These are phyloP conservation scores for Gaultheria prostrata DNA, from an alignment of 148 eudicot species.

Conservation along the genomic window DNA sequence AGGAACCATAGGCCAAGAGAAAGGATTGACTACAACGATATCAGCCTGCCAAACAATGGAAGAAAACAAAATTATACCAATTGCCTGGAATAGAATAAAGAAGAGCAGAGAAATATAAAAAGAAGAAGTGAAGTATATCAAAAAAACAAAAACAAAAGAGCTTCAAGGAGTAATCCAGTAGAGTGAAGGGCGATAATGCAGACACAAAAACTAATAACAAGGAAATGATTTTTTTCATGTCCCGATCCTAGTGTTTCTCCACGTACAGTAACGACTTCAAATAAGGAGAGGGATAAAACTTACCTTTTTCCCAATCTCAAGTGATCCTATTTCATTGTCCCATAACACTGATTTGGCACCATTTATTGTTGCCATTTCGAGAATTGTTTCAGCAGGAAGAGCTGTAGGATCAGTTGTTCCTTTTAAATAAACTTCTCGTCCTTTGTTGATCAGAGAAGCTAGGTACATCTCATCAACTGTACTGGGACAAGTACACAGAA, in stretches of 20 bases:
- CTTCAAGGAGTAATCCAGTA: not conserved
- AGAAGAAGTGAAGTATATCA: not conserved
- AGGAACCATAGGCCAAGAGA: constrained; percentile 88
- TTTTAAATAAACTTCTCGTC: constrained; percentile 57
- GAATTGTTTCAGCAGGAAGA: constrained; percentile 75
- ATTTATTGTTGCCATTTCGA: constrained; percentile 80
- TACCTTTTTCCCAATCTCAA: constrained; percentile 91
- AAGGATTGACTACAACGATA: constrained; percentile 67
- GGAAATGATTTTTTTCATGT: not conserved
- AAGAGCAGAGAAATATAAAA: constrained; percentile 2
- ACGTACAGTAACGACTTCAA: not conserved
- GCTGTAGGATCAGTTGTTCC: constrained; percentile 90
- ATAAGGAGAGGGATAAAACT: constrained; percentile 12
- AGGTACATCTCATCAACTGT: constrained; percentile 98
- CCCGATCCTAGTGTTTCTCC: not conserved
- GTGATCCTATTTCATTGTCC: constrained; percentile 92
- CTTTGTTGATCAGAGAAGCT: constrained; percentile 93
- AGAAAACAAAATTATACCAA: constrained; percentile 10
- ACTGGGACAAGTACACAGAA: constrained; percentile 10
- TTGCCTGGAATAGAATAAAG: not conserved
- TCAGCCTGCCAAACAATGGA: constrained; percentile 60
- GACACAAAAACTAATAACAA: not conserved
- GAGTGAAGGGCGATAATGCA: not conserved
- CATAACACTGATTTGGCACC: constrained; percentile 88
- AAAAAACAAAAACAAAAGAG: not conserved